Percentiles rank a stretch among this genome's conserved stretches.
Evolutionary conservation across 176 grass and related monocot genomes (phyloP).

Genomic region (Musa itinerans): DNA sequence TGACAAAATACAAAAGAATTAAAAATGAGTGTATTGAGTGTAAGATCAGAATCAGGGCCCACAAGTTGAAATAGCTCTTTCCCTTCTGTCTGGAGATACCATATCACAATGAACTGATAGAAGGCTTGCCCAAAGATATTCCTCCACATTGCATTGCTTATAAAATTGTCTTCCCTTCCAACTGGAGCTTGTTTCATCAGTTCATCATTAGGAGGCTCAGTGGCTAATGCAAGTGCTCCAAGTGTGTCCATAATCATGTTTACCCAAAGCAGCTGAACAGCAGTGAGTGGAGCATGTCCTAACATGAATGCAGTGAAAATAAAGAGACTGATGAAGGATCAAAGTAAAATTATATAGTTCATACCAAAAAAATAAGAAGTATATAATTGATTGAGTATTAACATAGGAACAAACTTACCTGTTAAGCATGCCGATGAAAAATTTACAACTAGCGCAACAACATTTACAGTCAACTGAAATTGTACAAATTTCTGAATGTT

Average conservation of each 20-base stretch:
- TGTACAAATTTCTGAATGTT: slow-evolving; percentile 98
- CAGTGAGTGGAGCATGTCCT: slow-evolving; percentile 58
- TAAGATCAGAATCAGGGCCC: slow-evolving; percentile 34
- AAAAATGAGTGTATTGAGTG: slow-evolving; percentile 83
- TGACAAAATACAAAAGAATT: slow-evolving; percentile 97
- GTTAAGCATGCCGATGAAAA: slow-evolving; percentile 74
- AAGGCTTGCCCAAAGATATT: slow-evolving; percentile 74
- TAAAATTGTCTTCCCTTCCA: slow-evolving; percentile 3
- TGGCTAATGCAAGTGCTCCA: slow-evolving; percentile 11
- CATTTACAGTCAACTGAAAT: slow-evolving; percentile 82
- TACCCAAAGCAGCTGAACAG: slow-evolving; percentile 16
- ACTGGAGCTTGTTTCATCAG: slow-evolving; percentile 6
- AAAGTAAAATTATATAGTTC: slow-evolving; percentile 6
- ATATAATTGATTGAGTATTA: background rate
- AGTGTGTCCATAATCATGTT: slow-evolving; percentile 21
- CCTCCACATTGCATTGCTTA: slow-evolving; percentile 33
- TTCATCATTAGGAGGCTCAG: slow-evolving; percentile 10
- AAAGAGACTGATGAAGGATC: background rate
- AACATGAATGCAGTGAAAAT: slow-evolving; percentile 14
- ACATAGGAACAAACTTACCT: slow-evolving; percentile 27
- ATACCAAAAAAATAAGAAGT: slow-evolving; percentile 3
- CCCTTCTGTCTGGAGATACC: slow-evolving; percentile 79
- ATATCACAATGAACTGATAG: slow-evolving; percentile 64
- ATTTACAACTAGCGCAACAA: slow-evolving; percentile 73
- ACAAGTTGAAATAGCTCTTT: slow-evolving; percentile 55